Percentiles rank a stretch among this genome's conserved stretches.
Conservation (phyloP, 257 asterid genomes). For the Jacaranda copaia region DNA sequence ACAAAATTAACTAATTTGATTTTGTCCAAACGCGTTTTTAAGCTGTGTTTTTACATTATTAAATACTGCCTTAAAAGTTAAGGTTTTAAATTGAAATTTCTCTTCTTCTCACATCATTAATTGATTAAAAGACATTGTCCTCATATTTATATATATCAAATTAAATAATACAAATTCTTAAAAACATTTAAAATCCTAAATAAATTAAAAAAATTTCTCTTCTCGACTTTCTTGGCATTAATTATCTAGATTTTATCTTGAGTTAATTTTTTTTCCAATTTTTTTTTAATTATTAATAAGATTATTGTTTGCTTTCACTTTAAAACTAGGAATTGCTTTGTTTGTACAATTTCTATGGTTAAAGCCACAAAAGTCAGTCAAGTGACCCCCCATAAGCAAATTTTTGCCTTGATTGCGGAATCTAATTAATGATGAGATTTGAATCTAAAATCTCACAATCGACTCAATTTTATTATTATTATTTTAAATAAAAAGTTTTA, state of each 20-base stretch:
- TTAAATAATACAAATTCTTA: no score
- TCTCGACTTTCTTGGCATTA: no score
- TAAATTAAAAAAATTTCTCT: no score
- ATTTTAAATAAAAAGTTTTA: no score
- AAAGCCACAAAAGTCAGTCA: neutral
- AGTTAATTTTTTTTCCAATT: no score
- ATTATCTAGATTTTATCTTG: no score
- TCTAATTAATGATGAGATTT: no score
- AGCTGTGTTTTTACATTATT: neutral
- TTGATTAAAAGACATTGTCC: no score
- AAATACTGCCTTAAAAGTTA: neutral
- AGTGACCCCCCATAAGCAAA: neutral
- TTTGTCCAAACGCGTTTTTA: neutral
- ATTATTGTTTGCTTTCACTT: neutral
- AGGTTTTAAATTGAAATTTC: conserved; percentile 7
- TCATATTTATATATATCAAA: no score
- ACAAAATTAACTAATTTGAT: neutral
- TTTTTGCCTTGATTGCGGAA: conserved; percentile 5
- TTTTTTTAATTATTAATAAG: neutral
- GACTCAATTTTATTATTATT: no score
- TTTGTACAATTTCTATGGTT: neutral
- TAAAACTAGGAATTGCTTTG: neutral
- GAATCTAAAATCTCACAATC: no score
- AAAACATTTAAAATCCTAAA: no score
- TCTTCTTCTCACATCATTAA: neutral